Evolutionary conservation across 208 protist species (phyloP).

Genomic region (Crithidia fasciculata): DNA sequence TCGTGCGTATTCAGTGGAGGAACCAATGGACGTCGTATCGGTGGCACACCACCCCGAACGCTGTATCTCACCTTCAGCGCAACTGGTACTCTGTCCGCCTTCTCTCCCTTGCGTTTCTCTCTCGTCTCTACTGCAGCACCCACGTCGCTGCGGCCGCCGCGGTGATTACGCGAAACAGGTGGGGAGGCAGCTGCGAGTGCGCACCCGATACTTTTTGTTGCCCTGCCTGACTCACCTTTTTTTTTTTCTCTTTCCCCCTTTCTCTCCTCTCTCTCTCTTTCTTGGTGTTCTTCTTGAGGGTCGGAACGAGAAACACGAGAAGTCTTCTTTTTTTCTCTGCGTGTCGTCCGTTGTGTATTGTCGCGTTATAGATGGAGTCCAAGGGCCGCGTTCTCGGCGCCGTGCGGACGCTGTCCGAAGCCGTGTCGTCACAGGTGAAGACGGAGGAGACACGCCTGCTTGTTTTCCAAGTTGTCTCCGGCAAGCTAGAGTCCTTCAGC

Average conservation of each 20-base stretch:
- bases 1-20: no score
- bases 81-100: no score
- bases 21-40: no score
- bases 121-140: no score
- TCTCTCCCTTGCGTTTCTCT: no score
- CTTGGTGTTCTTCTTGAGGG: no score
- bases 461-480: conserved; percentile 42
- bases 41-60: no score
- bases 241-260: conserved; percentile 3
- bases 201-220: not conserved
- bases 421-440: conserved; percentile 38
- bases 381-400: conserved; percentile 76
- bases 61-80: no score
- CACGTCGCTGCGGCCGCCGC: no score
- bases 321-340: not conserved
- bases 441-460: conserved; percentile 40
- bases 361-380: conserved; percentile 15
- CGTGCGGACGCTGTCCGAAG: conserved; percentile 63
- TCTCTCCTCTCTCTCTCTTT: conserved; percentile 1
- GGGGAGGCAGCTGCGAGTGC: no score
- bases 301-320: not conserved
- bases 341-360: not conserved
- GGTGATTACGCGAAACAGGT: no score
- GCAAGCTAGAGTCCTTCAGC: conserved; percentile 43
- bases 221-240: not conserved